phyloP scores from a whole-genome alignment of 148 eudicot species.

The Silene uniflora region DNA sequence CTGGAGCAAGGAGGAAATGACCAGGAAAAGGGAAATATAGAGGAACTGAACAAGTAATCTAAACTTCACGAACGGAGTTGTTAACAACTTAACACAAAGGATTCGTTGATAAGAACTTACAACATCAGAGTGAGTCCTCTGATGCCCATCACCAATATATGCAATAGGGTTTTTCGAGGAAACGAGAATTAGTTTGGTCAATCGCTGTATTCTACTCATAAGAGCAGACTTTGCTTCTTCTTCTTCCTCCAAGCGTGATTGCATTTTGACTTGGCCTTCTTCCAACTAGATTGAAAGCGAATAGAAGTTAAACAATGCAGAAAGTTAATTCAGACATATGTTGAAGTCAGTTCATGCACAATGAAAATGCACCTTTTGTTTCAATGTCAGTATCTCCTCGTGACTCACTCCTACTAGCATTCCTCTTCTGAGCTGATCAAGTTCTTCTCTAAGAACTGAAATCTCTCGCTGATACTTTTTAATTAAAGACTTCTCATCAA shows the following conservation, averaged over 20 bases:
- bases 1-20: background rate
- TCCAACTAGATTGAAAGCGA: constrained; percentile 54
- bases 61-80: constrained; percentile 11
- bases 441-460: constrained; percentile 78
- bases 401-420: constrained; percentile 84
- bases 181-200: constrained; percentile 93
- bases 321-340: background rate
- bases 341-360: background rate
- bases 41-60: background rate
- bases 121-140: constrained; percentile 58
- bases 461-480: constrained; percentile 96
- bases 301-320: background rate
- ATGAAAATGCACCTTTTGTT: constrained; percentile 58
- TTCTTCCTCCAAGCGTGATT: constrained; percentile 92
- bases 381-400: constrained; percentile 76
- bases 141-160: constrained; percentile 46
- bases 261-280: constrained; percentile 99
- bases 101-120: constrained; percentile 36
- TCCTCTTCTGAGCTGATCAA: constrained; percentile 83
- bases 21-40: background rate
- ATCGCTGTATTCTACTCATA: constrained; percentile 97
- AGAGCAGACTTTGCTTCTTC: constrained; percentile 98
- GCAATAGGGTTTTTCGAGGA: constrained; percentile 78
- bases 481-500: constrained; percentile 94
- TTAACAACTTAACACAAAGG: background rate